Base-by-base conservation (phyloP, 148 eudicot genomes). In the Beta vulgaris region DNA sequence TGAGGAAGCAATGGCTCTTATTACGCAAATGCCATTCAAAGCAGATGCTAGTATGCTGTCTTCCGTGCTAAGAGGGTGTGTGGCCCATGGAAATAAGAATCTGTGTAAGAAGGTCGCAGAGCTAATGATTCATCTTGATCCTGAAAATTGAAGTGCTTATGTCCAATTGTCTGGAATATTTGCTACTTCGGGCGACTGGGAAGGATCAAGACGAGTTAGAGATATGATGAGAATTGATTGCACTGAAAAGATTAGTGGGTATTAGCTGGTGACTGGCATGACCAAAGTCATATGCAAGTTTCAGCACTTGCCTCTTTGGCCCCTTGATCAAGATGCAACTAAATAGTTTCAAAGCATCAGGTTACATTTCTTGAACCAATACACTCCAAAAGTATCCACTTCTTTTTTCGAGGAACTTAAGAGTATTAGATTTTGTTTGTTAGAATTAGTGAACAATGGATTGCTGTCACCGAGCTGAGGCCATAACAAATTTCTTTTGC, bases 171-270 rank as follows among this genome's bases (percentile, higher is more conserved):
- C 93, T 25, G 87, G 89, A 54, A 76, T 90, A 68, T 84, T 95
- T 81, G 97, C 96, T 29, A 63, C 85, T 74, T 76, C 81, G 12
- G 93, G 87, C 67, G 96, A 95, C 57, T 95, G 99, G 99, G 82
- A 83, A 73, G 75, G 81, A 69, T 95, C 96, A 43, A 85, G 62
- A 34, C 64, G 80, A 69, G 84, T 90, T 29, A 90, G 99, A 70
- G 77, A 82, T 67, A 72, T 84, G 64, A 95, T 90, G 97, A 86
- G 73, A 75, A 82, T 77, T 32, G 84, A 80, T 72, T 63, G 84
- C 72, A 73, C 91, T 31, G 77, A 84, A 28, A 95, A 92, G 75
- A 76, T 59, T 73, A 84, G 97, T 59, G 99, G n/a, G 94, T 39
- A 72, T 77, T 8, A 86, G 85, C 66, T 82, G 87, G 85, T 81